Evolutionary conservation across 2,329 filamentous ascomycete species (phyloP), one percentile per base, ranked within the genome.

Genomic region (Lachnellula occidentalis): DNA sequence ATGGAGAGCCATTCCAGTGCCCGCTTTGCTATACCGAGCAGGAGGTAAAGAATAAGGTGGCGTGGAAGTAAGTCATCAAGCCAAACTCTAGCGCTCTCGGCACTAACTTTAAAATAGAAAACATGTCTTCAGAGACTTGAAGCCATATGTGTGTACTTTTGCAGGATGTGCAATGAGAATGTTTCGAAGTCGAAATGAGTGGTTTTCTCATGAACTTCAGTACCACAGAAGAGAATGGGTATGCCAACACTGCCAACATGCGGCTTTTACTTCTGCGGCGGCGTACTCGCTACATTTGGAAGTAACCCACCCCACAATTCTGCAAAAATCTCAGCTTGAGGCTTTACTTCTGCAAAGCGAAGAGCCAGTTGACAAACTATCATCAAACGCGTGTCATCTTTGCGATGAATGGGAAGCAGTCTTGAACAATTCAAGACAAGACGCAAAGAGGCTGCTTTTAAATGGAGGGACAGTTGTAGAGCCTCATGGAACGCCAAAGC

Each of bases 141-240:
- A 64, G 56, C 62, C 69, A 17, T 72, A 71, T 45, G 62, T 71
- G 0, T 70, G 70, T 58, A 72, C 70, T 11, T 66, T 67, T 42
- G 57, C 66, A 39, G 61, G 62, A 34, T 72, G 70, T 36, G 57
- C 66, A 1, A 36, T 64, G 22, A 57, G 53, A 22, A 59, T 69
- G 51, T 71, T 71, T 48, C 56, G 53, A 4, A 65, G 61, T 47
- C 58, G 64, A 1, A 59, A 65, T 34, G 59, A 66, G 21, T 71
- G 68, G 67, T 71, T 69, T 17, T 45, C 62, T 6, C 69, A 71
- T 43, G 67, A 71, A 48, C 43, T 71, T 15, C 61, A 67, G n/a
- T 51, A 48, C 21, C 67, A 71, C 48, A 51, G 67, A 45, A 49
- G 58, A 43, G 58, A 64, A 37, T 71, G 64, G 60, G 48, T 24